Percentiles rank a stretch among this genome's conserved stretches.
phyloP scores from a whole-genome alignment of 2,329 filamentous ascomycete genomes.

The Cladophialophora carrionii region DNA sequence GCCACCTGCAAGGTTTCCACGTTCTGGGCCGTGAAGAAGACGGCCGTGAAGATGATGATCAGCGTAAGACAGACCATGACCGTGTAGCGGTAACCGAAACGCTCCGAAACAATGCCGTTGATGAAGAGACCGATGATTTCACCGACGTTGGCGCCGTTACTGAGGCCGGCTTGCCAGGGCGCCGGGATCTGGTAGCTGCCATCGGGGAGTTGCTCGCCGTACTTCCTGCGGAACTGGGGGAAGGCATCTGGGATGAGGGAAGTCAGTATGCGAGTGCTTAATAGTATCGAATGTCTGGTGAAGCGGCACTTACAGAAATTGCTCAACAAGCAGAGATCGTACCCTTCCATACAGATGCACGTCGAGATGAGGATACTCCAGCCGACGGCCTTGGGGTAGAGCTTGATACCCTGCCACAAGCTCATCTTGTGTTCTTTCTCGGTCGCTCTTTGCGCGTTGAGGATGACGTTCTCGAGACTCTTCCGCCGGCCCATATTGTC shows the following conservation, averaged over 20 bases:
- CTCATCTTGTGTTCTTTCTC: slow-evolving; percentile 66
- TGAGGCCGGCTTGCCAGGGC: slow-evolving; percentile 43
- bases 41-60: slow-evolving; percentile 53
- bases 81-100: slow-evolving; percentile 57
- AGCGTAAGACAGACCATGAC: slow-evolving; percentile 53
- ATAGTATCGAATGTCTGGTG: background rate
- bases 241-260: slow-evolving; percentile 39
- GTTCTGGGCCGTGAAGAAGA: slow-evolving; percentile 57
- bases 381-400: slow-evolving; percentile 83
- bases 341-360: slow-evolving; percentile 79
- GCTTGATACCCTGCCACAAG: slow-evolving; percentile 72
- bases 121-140: slow-evolving; percentile 54
- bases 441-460: slow-evolving; percentile 49
- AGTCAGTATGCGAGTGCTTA: background rate
- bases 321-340: slow-evolving; percentile 65
- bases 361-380: slow-evolving; percentile 89
- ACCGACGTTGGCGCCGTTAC: slow-evolving; percentile 41
- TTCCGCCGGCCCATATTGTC: slow-evolving; percentile 18
- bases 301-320: slow-evolving; percentile 32
- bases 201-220: slow-evolving; percentile 37
- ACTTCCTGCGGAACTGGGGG: slow-evolving; percentile 42
- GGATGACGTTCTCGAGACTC: slow-evolving; percentile 42
- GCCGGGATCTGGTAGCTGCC: slow-evolving; percentile 42
- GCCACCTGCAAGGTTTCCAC: slow-evolving; percentile 54
- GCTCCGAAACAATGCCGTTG: slow-evolving; percentile 56